A percentile compares a stretch with the other conserved stretches of the same genome.
Evolutionary conservation across 78 protist genomes (phyloP).

Genomic region (Protostelium mycophagum): DNA sequence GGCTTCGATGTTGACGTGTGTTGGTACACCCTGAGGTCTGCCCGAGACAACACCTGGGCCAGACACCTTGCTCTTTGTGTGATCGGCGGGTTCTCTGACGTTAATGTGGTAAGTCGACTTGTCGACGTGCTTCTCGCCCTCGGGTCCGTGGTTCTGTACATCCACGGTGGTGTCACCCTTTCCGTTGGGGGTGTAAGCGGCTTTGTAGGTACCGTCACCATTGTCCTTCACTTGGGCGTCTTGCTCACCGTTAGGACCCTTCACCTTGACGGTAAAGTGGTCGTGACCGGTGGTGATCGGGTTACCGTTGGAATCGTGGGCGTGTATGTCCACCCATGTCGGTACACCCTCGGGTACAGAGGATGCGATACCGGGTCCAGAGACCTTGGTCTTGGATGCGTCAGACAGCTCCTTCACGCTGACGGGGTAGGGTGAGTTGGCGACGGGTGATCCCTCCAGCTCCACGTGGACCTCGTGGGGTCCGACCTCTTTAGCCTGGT

Average conservation of each 20-base stretch:
- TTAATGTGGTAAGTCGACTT: not conserved
- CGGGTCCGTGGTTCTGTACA: not conserved
- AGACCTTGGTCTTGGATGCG: slow-evolving; percentile 35
- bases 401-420: slow-evolving; percentile 60
- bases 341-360: slow-evolving; percentile 2
- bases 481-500: slow-evolving; percentile 53
- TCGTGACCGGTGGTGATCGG: slow-evolving; percentile 59
- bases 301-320: slow-evolving; percentile 52
- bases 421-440: slow-evolving; percentile 46
- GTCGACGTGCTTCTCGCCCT: not conserved
- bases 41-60: not conserved
- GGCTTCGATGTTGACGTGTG: slow-evolving; percentile 62
- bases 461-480: slow-evolving; percentile 47
- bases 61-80: not conserved
- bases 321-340: slow-evolving; percentile 31
- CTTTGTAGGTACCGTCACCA: slow-evolving; percentile 73
- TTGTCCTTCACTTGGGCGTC: slow-evolving; percentile 45
- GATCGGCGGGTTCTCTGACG: not conserved
- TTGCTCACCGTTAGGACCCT: slow-evolving; percentile 43
- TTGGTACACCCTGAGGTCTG: slow-evolving; percentile 14
- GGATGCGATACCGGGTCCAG: slow-evolving; percentile 54
- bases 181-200: slow-evolving; percentile 49
- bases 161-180: slow-evolving; percentile 1
- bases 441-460: slow-evolving; percentile 31
- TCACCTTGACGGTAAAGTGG: slow-evolving; percentile 46